These are phyloP conservation scores for Acacia pycnantha DNA, from an alignment of 331 rosid species.

Conservation along the genomic window DNA sequence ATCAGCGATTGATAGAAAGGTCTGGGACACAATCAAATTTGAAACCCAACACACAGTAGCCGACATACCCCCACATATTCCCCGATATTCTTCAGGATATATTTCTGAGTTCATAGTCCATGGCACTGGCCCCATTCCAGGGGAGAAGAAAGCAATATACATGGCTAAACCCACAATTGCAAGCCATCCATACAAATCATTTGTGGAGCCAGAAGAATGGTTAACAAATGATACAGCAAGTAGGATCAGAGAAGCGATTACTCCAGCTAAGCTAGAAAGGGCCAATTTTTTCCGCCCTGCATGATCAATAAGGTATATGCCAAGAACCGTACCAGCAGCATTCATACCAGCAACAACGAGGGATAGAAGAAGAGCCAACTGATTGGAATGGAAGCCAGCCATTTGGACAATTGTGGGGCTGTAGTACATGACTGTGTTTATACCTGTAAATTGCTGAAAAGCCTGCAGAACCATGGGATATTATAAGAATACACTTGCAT, in stretches of 20 bases:
- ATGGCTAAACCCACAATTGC: constrained; percentile 62
- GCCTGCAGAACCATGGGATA: constrained; percentile 39
- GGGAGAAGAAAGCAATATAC: constrained; percentile 67
- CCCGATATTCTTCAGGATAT: constrained; percentile 80
- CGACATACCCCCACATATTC: constrained; percentile 88
- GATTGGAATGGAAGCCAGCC: constrained; percentile 78
- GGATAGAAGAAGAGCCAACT: constrained; percentile 65
- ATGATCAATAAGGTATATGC: constrained; percentile 66
- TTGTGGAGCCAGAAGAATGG: constrained; percentile 35
- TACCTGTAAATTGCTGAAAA: constrained; percentile 79
- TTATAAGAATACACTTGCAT: not conserved
- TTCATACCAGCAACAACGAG: constrained; percentile 68
- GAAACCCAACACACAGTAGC: constrained; percentile 86
- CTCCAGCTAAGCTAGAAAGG: constrained; percentile 65
- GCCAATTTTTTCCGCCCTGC: constrained; percentile 63
- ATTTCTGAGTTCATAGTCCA: constrained; percentile 90
- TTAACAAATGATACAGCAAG: constrained; percentile 48
- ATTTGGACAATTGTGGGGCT: constrained; percentile 81
- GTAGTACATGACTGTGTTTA: constrained; percentile 85
- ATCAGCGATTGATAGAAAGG: constrained; percentile 58
- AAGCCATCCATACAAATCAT: constrained; percentile 40
- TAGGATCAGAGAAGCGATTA: constrained; percentile 45
- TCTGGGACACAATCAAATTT: constrained; percentile 60
- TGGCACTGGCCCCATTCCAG: constrained; percentile 91
- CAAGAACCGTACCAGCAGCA: constrained; percentile 66